Percentiles rank a stretch among this genome's conserved stretches.
phyloP scores from a whole-genome alignment of 345 rosid genomes.

The Conringia planisiliqua region DNA sequence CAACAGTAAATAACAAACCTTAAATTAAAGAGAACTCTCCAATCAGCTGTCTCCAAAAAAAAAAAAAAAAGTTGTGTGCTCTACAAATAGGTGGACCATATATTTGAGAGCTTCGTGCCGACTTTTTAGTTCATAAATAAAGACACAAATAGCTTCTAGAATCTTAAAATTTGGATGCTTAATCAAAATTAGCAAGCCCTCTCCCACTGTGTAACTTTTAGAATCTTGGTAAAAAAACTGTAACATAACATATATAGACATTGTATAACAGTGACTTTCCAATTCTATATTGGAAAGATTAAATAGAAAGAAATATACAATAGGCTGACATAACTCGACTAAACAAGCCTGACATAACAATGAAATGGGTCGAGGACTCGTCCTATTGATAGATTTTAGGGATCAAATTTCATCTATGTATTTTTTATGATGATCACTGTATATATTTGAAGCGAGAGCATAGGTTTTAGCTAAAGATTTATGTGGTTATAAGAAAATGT shows the following conservation, averaged over 20 bases:
- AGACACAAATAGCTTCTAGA: conserved; percentile 11
- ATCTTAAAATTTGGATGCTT: neutral
- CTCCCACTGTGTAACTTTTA: conserved; percentile 9
- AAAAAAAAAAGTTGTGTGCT: neutral
- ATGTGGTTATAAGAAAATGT: neutral
- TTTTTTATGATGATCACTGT: neutral
- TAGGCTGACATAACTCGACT: neutral
- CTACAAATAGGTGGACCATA: conserved; percentile 20
- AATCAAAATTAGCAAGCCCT: conserved; percentile 16
- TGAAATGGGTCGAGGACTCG: neutral
- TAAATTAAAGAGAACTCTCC: neutral
- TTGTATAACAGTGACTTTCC: neutral
- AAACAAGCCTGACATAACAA: neutral
- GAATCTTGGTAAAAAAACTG: neutral
- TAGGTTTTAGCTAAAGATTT: neutral
- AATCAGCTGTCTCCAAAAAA: neutral
- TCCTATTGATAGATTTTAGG: neutral
- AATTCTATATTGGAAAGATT: neutral
- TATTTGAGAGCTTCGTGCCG: conserved; percentile 27
- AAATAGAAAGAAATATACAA: neutral
- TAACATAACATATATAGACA: neutral
- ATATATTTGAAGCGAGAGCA: neutral
- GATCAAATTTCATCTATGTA: neutral
- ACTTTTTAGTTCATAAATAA: conserved; percentile 13
- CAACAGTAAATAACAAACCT: conserved; percentile 11